Conservation (phyloP, 2,329 filamentous ascomycete species). For the Aspergillus uvarum region DNA sequence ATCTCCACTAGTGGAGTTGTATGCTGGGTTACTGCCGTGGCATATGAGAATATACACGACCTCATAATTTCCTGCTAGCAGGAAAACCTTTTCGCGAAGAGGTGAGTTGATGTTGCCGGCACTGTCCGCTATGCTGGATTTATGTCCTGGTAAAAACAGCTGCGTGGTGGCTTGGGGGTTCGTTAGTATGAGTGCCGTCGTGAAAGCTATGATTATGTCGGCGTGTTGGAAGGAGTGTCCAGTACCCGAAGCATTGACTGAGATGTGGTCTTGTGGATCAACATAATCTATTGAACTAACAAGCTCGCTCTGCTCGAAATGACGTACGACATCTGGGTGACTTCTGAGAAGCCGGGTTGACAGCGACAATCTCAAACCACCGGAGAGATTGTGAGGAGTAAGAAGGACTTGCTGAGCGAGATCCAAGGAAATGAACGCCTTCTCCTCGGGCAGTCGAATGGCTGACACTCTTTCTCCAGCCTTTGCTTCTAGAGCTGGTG, state of each 20-base stretch:
- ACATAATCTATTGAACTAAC: slow-evolving; percentile 26
- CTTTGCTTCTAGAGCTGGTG: neutral
- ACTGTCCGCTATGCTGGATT: slow-evolving; percentile 11
- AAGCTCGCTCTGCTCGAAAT: slow-evolving; percentile 18
- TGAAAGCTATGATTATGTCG: slow-evolving; percentile 71
- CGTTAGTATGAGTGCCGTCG: slow-evolving; percentile 67
- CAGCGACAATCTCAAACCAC: slow-evolving; percentile 22
- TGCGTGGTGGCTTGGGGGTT: slow-evolving; percentile 73
- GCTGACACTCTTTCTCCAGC: neutral
- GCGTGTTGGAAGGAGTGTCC: slow-evolving; percentile 35
- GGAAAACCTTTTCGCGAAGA: slow-evolving; percentile 57
- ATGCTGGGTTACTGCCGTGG: slow-evolving; percentile 10
- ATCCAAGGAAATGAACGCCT: neutral
- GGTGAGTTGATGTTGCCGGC: slow-evolving; percentile 35
- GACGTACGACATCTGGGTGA: slow-evolving; percentile 24
- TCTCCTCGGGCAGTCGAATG: neutral
- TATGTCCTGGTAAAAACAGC: slow-evolving; percentile 64
- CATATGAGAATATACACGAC: slow-evolving; percentile 67
- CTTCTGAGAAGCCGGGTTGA: slow-evolving; percentile 28
- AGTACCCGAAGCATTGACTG: neutral
- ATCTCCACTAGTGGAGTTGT: slow-evolving; percentile 24
- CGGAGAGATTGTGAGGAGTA: neutral
- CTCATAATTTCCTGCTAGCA: slow-evolving; percentile 62
- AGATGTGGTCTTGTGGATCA: slow-evolving; percentile 15
- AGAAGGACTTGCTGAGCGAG: slow-evolving; percentile 27